Base-by-base conservation (phyloP, 805 yeast genomes). In the Candida ulmi region DNA sequence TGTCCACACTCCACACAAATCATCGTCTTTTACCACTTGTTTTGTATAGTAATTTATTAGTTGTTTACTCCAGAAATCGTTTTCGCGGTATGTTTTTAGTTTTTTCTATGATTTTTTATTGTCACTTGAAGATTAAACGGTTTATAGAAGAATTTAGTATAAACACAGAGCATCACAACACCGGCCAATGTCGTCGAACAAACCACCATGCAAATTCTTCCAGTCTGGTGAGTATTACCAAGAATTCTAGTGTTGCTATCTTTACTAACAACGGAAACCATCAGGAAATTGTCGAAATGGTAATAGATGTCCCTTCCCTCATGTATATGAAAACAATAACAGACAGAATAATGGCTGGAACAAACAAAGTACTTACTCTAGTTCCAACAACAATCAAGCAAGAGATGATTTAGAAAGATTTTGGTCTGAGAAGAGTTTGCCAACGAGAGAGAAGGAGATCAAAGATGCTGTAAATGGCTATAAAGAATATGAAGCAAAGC, bases 1-100 rank as follows among this genome's bases (percentile, higher is more conserved):
- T 71, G 63, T n/a, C 78, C 72, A 58, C 98, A 93, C 58, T 88
- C 95, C 17, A 90, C 82, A 60, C 98, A 91, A 45, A 90, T 80
- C 97, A 91, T 88, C 24, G 24, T 21, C 24, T 21, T 21, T 12
- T 9, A 11, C 28, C 11, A 26, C 28, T 23, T 23, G 9, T 2
- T 6, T 17, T 9, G 21, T 17, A 8, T 3, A 8, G 8, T 23
- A 11, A 23, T 23, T n/a, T n/a, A n/a, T n/a, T n/a, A n/a, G n/a
- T n/a, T n/a, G n/a, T n/a, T n/a, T n/a, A n/a, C n/a, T n/a, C n/a
- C n/a, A n/a, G n/a, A n/a, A n/a, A n/a, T n/a, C n/a, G n/a, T n/a
- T n/a, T n/a, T n/a, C n/a, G n/a, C n/a, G n/a, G n/a, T n/a, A n/a
- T n/a, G n/a, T n/a, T n/a, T n/a, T n/a, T n/a, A n/a, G n/a, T n/a